Base-by-base conservation (phyloP, 73 alveolate species). In the Paraurostyla sp. region DNA sequence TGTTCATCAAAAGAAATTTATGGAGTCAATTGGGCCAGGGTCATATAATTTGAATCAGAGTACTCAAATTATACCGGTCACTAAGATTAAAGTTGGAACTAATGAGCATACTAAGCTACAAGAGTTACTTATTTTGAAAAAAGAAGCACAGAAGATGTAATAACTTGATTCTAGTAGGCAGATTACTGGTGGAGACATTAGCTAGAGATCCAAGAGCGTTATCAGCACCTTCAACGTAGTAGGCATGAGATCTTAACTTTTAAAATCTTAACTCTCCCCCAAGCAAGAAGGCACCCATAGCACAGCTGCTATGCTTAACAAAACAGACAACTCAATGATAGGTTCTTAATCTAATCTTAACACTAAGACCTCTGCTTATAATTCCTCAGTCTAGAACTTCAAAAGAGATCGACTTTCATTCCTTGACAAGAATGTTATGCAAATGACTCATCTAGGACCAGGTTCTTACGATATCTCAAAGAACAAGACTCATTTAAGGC, bases 21-120 rank as follows among this genome's bases (percentile, higher is more conserved):
- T 65, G 82, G 82, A 65, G 41, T 65, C 32, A 22, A 58, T 65
- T 16, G 82, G 82, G 18, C 82, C 82, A 65, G 82, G 82, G 16
- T 22, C 54, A 16, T 65, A 65, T 58, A 65, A 38, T 22, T 38
- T 65, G 41, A 65, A 65, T 65, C 13, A 65, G 25, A 65, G 58
- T 38, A 65, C 82, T 38, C 41, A 65, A 38, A 65, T 65, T 11
- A 1, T 65, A 1, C 82, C 82, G 1, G 16, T 65, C 1, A 20
- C 56, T 22, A 65, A 65, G 41, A 15, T 18, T 4, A 65, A 36
- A 3, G 41, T 38, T 11, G 60, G 41, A 16, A 3, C 30, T 1
- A 65, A 65, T 65, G 42, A 65, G 35, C 41, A 36, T 32, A 40
- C 30, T 1, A 65, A 16, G 25, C 54, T 65, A 1, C 18, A 65